Percentiles rank a stretch among this genome's conserved stretches.
Evolutionary conservation across 305 asterid species (phyloP).

Genomic region (Solanum hybrid): DNA sequence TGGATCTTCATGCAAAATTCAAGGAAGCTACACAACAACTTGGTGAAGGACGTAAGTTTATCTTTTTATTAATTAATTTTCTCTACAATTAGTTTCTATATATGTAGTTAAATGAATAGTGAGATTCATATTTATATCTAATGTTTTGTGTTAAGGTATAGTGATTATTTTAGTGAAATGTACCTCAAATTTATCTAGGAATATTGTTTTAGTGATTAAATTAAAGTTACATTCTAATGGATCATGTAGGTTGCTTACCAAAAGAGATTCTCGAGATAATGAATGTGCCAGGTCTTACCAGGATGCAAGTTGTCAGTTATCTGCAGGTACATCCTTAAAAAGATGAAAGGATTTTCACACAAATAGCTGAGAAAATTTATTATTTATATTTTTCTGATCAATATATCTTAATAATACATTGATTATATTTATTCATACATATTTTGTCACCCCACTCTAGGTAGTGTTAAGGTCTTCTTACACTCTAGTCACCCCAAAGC

Average conservation of each 20-base stretch:
- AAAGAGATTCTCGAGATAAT: conserved; percentile 37
- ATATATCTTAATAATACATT: not conserved
- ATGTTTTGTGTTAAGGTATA: no score
- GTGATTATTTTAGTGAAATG: no score
- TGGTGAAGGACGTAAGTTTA: conserved; percentile 22
- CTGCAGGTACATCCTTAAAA: conserved; percentile 13
- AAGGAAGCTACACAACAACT: no score
- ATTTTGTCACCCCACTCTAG: not conserved
- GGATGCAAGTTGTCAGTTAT: conserved; percentile 55
- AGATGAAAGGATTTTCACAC: not conserved
- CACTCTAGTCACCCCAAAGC: not conserved
- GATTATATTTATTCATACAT: not conserved
- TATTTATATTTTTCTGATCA: no score
- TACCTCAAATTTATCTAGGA: no score
- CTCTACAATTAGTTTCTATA: not conserved
- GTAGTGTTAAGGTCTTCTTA: not conserved
- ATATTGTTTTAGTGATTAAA: no score
- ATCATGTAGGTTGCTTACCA: conserved; percentile 8
- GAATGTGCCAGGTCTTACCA: conserved; percentile 16
- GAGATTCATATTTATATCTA: no score
- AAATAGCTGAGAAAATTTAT: no score
- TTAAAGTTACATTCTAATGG: no score
- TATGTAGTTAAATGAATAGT: not conserved
- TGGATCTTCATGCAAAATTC: conserved; percentile 29
- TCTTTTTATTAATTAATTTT: no score